Evolutionary conservation across 208 protist species (phyloP).

Genomic region (Naegleria lovaniensis): DNA sequence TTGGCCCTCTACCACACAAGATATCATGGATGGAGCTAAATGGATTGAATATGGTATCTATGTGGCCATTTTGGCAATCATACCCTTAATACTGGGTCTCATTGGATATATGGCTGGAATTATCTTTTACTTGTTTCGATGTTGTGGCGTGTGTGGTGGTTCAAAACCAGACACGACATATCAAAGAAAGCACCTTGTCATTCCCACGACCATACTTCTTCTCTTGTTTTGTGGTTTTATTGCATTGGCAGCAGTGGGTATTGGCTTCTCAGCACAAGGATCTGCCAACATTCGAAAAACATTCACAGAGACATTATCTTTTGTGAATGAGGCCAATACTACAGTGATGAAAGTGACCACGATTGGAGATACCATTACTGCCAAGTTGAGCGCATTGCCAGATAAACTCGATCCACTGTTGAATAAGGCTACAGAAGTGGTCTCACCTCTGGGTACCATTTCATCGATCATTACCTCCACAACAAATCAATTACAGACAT

Average conservation of each 20-base stretch:
- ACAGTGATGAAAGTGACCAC: background rate
- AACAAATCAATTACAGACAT: background rate
- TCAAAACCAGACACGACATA: background rate
- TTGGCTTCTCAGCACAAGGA: background rate
- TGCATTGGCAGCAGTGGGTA: background rate
- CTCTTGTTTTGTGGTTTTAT: background rate
- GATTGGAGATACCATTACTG: background rate
- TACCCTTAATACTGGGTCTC: background rate
- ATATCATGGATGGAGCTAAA: background rate
- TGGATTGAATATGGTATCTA: background rate
- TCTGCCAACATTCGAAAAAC: background rate
- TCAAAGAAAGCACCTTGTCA: background rate
- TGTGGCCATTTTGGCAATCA: background rate
- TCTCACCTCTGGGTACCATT: background rate
- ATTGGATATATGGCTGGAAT: background rate
- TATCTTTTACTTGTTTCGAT: background rate
- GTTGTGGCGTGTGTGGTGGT: background rate
- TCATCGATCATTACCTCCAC: background rate
- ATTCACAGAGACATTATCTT: background rate
- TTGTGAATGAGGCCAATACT: background rate
- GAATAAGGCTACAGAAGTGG: background rate
- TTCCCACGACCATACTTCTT: background rate
- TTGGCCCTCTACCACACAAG: background rate
- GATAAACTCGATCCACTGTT: background rate
- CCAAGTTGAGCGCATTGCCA: background rate